Evolutionary conservation across 164 flowering plant species (phyloP), one percentile per base, ranked within the genome.

Genomic region (Tetrastigma voinierianum): DNA sequence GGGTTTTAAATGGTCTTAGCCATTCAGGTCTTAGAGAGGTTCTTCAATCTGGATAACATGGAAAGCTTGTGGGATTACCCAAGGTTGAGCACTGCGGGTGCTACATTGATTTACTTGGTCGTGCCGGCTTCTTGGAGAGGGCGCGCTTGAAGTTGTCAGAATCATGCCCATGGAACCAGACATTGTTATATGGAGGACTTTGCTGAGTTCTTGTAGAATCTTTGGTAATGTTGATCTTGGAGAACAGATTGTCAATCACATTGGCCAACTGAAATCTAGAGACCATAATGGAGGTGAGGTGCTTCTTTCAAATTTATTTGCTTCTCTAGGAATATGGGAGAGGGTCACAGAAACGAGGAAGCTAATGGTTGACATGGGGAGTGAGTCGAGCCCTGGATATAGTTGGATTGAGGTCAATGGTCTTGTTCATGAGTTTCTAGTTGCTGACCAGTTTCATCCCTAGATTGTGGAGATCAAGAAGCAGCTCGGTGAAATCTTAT

Each of bases 11-110:
- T 55, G 90, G 78, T 12, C 83, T 86, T 64, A 82, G 84, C 66
- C 87, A 86, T 76, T 80, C 87, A 10, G 87, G 90, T 43, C 55
- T 86, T 19, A 80, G 82, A 21, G 72, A 78, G 46, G 87, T 8
- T 68, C 82, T 44, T 71, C 72, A 14, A 65, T 80, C 80, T 83
- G 59, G 32, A 68, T 43, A 72, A 68, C 58, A 86, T 83, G 87
- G 73, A 78, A 53, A 68, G 63, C 43, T 43, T 58, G 62, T 83
- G 84, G 83, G 8, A 40, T 83, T 69, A 48, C 90, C 87, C 6
- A 66, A 68, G 59, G 65, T 86, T 61, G 81, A 75, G 71, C 87
- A 85, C 59, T 80, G 77, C 65, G 86, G 89, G 46, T 83, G 85
- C 46, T 65, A 78, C 52, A 32, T 82, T 18, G 87, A 86, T 58